Evolutionary conservation across 176 grass and related monocot species (phyloP).

Genomic region (Oryza glumipatula): DNA sequence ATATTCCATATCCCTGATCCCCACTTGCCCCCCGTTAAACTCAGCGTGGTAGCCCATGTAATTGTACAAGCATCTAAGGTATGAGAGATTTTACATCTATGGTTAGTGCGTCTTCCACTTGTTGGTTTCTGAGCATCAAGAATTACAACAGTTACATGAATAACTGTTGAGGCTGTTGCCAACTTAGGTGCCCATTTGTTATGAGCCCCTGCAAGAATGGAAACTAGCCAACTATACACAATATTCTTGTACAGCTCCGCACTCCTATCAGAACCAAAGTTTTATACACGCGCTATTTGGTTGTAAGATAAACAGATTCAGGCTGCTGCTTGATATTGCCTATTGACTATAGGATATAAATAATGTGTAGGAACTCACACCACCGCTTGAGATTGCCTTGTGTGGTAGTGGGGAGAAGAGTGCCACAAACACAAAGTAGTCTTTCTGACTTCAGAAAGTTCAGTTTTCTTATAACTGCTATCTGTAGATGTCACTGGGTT

Average conservation of each 20-base stretch:
- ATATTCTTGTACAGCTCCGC: not conserved
- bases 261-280: not conserved
- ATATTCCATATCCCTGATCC: not conserved
- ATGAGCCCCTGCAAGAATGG: not conserved
- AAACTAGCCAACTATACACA: constrained; percentile 2
- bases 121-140: constrained; percentile 6
- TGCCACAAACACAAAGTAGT: not conserved
- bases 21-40: not conserved
- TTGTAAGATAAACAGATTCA: not conserved
- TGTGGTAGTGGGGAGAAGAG: not conserved
- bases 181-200: not conserved
- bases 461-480: not conserved
- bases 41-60: not conserved
- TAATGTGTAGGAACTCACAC: not conserved
- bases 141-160: not conserved
- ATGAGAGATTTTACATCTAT: not conserved
- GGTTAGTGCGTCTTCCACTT: constrained; percentile 2
- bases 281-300: not conserved
- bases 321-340: not conserved
- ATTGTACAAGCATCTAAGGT: not conserved
- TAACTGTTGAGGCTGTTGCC: not conserved
- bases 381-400: not conserved
- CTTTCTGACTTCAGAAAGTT: not conserved
- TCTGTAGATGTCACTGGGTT: not conserved
- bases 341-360: not conserved